Evolutionary conservation across 345 rosid genomes (phyloP).

Genomic region (Alliaria petiolata): DNA sequence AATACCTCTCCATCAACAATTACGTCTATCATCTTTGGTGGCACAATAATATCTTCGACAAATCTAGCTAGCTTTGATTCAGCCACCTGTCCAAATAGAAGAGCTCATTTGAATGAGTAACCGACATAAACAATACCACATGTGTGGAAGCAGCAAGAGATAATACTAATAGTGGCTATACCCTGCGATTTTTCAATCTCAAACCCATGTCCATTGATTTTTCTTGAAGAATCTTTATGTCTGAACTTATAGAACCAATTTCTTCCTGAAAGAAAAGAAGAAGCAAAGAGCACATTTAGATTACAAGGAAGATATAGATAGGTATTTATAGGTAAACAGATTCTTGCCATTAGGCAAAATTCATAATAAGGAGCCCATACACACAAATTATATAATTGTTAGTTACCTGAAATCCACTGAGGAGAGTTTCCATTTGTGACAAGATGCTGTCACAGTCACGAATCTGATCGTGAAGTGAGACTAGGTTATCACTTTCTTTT

Average conservation of each 20-base stretch:
- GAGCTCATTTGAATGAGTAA: slow-evolving; percentile 11
- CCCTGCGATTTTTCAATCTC: slow-evolving; percentile 97
- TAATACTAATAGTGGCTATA: slow-evolving; percentile 26
- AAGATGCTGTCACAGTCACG: slow-evolving; percentile 86
- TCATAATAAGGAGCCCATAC: not conserved
- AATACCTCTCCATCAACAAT: slow-evolving; percentile 98
- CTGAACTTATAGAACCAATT: slow-evolving; percentile 97
- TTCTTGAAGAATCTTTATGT: slow-evolving; percentile 95
- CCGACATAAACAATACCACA: not conserved
- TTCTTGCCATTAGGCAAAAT: not conserved
- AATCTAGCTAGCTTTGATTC: slow-evolving; percentile 93
- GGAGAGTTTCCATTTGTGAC: slow-evolving; percentile 96
- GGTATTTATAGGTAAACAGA: not conserved
- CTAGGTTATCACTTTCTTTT: slow-evolving; percentile 92
- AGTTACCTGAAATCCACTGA: slow-evolving; percentile 91
- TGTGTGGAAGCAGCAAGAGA: slow-evolving; percentile 8
- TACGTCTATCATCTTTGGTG: slow-evolving; percentile 94
- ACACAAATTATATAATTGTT: not conserved
- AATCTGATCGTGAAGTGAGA: slow-evolving; percentile 97
- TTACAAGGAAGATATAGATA: not conserved
- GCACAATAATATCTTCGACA: slow-evolving; percentile 95
- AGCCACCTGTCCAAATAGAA: slow-evolving; percentile 61
- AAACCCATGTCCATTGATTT: slow-evolving; percentile 99
- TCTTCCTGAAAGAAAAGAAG: slow-evolving; percentile 50
- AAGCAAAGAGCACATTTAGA: slow-evolving; percentile 11